phyloP scores from a whole-genome alignment of 768 basidiomycete species.

The Clavulina sp. region DNA sequence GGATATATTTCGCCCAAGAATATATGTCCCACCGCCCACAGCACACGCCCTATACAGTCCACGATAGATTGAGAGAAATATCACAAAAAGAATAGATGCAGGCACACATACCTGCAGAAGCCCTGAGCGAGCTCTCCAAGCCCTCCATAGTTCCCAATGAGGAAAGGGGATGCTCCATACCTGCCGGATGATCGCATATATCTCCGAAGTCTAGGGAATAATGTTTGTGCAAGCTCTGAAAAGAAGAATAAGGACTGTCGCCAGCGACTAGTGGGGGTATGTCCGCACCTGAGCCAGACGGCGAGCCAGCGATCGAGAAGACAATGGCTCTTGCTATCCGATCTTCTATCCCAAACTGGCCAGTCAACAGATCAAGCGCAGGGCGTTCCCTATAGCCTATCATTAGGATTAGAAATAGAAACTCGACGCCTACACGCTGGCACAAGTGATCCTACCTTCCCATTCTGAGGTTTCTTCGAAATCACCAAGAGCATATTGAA shows the following conservation, averaged over 20 bases:
- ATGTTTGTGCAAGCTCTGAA: slow-evolving; percentile 47
- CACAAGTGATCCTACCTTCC: slow-evolving; percentile 17
- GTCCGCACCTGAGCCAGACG: slow-evolving; percentile 34
- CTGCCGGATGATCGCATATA: slow-evolving; percentile 68
- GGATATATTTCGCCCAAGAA: slow-evolving; percentile 19
- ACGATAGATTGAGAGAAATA: not conserved
- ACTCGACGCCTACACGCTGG: not conserved
- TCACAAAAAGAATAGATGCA: not conserved
- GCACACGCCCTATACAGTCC: slow-evolving; percentile 53
- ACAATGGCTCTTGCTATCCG: slow-evolving; percentile 43
- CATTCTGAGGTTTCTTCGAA: slow-evolving; percentile 34
- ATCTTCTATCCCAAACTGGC: slow-evolving; percentile 40
- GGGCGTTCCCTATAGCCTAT: no score
- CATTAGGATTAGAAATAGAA: no score
- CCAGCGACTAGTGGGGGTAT: not conserved
- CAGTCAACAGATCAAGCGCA: not conserved
- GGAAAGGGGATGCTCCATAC: slow-evolving; percentile 76
- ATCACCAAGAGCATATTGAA: slow-evolving; percentile 49
- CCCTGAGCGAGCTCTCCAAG: slow-evolving; percentile 86
- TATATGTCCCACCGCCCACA: slow-evolving; percentile 35
- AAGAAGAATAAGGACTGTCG: slow-evolving; percentile 2
- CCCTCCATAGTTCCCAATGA: slow-evolving; percentile 91
- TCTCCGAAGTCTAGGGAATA: slow-evolving; percentile 48
- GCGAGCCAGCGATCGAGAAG: slow-evolving; percentile 64
- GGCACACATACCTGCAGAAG: slow-evolving; percentile 29